Evolutionary conservation across 2,329 filamentous ascomycete genomes (phyloP).

Genomic region (Seiridium cupressi): DNA sequence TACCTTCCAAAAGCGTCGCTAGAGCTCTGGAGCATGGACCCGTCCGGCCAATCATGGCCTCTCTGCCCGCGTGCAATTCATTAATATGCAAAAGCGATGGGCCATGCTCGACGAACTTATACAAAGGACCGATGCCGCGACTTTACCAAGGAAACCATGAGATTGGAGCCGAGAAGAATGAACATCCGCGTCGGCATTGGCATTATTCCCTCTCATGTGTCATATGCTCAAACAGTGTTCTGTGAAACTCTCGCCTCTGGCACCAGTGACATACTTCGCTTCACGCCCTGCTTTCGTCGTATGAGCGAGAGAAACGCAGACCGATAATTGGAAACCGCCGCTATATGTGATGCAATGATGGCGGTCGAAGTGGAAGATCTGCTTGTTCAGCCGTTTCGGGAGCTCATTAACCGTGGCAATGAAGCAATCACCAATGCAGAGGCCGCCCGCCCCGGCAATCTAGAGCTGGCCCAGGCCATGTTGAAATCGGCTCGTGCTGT

Average conservation of each 20-base stretch:
- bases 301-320: background rate
- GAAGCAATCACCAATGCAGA: slow-evolving; percentile 33
- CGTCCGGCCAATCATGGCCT: background rate
- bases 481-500: slow-evolving; percentile 30
- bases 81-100: slow-evolving; percentile 1
- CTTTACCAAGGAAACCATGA: background rate
- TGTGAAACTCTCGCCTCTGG: background rate
- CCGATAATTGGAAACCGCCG: background rate
- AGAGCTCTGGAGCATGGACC: background rate
- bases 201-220: background rate
- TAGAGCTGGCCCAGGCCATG: slow-evolving; percentile 25
- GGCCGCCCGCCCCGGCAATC: slow-evolving; percentile 18
- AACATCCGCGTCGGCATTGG: background rate
- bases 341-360: slow-evolving; percentile 13
- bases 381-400: slow-evolving; percentile 34
- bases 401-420: slow-evolving; percentile 36
- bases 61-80: background rate
- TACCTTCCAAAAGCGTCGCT: slow-evolving; percentile 1
- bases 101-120: background rate
- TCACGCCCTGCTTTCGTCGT: background rate
- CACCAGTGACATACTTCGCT: background rate
- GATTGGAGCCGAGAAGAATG: background rate
- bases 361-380: slow-evolving; percentile 24
- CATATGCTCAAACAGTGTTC: background rate
- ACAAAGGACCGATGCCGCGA: background rate